phyloP scores from a whole-genome alignment of 2,329 filamentous ascomycete genomes.

The Achaetomium macrosporum region DNA sequence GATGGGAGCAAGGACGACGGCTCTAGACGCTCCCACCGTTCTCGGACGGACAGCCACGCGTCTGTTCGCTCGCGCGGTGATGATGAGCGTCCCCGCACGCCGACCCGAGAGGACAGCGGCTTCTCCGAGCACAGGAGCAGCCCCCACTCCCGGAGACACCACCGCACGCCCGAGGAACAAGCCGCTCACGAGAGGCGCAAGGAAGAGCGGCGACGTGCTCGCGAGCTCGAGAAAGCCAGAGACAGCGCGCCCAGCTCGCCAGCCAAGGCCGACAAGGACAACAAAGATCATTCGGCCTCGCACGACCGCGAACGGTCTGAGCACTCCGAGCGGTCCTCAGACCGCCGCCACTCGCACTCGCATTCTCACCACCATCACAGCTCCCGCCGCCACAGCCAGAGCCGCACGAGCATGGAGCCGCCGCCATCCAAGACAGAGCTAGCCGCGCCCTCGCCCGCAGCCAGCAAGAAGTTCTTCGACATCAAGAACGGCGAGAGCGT shows the following conservation, averaged over 20 bases:
- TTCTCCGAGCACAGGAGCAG: conserved; percentile 38
- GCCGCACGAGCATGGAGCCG: conserved; percentile 20
- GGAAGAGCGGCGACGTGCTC: conserved; percentile 41
- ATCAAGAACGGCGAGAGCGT: conserved; percentile 27
- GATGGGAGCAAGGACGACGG: conserved; percentile 28
- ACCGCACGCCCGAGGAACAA: conserved; percentile 44
- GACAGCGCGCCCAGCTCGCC: conserved; percentile 18
- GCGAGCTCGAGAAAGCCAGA: conserved; percentile 25
- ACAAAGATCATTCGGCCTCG: conserved; percentile 17
- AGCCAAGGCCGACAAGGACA: conserved; percentile 17
- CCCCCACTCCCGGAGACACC: conserved; percentile 29
- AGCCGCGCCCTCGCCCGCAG: conserved; percentile 9
- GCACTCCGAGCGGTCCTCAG: conserved; percentile 17
- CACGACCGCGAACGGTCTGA: conserved; percentile 19
- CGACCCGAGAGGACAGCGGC: conserved; percentile 42
- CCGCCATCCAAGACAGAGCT: conserved; percentile 10
- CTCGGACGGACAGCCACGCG: conserved; percentile 34
- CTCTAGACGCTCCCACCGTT: conserved; percentile 27
- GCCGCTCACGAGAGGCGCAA: conserved; percentile 45
- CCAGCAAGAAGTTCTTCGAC: conserved; percentile 29
- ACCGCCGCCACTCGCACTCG: conserved; percentile 16
- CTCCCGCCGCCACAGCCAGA: conserved; percentile 25
- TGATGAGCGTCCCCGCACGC: conserved; percentile 33
- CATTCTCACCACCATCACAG: conserved; percentile 21
- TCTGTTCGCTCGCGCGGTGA: conserved; percentile 31